Base-by-base conservation (phyloP, 208 protist species). In the Wallacemonas rigidus region DNA sequence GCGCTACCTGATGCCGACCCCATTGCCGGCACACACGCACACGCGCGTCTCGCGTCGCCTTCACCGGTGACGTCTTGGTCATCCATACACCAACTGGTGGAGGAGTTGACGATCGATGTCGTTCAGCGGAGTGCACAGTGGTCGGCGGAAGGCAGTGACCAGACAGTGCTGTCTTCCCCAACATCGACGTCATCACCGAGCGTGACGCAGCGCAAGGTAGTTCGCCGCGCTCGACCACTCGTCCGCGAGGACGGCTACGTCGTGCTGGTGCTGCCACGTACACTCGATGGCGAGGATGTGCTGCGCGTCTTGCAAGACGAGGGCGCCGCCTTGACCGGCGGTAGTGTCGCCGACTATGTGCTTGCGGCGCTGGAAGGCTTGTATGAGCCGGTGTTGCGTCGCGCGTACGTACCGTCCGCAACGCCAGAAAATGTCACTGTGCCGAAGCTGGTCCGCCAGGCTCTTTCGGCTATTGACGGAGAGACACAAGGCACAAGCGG, bases 211-310 rank as follows among this genome's bases (percentile, higher is more conserved):
- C 56, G 36, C 43, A 38, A 11, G 1, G 54, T 58, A 6, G 15
- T 12, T 58, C 54, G 35, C 9, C 6, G 12, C 12, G 57, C 39
- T 45, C 60, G 43, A 12, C 54, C 72, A 36, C 48, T 87, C 48
- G 1, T 87, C 12, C 67, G 64, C 15, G 75, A 79, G 8, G 72
- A 72, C 17, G 82, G 82, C 9, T 87, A 87, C 48, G 70, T 83
- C 2, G 76, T 88, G 47, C 74, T 91, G 43, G 87, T 94, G 44
- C 79, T 94, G 61, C 87, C 89, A n/a, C 71, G 77, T 48, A 77
- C 73, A 2, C 84, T 83, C 72, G 83, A 87, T 47, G 36, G 67
- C 7, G 56, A 17, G 12, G 53, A 48, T 26, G 47, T 80, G 4
- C 41, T 86, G 11, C 51, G 79, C 38, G n/a, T 68, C 3, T 55